Percentiles rank a stretch among this genome's conserved stretches.
phyloP scores from a whole-genome alignment of 2,329 filamentous ascomycete genomes.

The Curvularia spicifera region DNA sequence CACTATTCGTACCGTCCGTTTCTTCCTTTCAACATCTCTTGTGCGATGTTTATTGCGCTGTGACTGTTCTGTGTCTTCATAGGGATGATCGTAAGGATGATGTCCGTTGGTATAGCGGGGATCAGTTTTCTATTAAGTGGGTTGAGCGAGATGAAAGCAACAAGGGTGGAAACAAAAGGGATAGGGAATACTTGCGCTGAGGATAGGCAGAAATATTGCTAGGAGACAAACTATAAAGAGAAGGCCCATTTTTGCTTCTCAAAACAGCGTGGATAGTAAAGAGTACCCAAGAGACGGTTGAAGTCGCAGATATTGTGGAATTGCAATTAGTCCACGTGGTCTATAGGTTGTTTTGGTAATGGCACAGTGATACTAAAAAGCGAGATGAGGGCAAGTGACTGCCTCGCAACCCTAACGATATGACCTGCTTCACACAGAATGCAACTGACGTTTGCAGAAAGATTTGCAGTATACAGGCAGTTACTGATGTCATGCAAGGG shows the following conservation, averaged over 20 bases:
- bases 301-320: not conserved
- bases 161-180: not conserved
- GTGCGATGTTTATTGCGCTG: not conserved
- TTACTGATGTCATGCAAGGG: not conserved
- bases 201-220: conserved; percentile 33
- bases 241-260: conserved; percentile 16
- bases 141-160: conserved; percentile 12
- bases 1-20: conserved; percentile 18
- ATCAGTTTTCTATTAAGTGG: conserved; percentile 18
- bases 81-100: conserved; percentile 16
- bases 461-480: not conserved
- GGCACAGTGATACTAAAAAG: not conserved
- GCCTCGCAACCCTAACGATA: not conserved
- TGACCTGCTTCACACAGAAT: not conserved
- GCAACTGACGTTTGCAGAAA: not conserved
- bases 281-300: not conserved
- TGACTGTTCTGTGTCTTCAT: conserved; percentile 4
- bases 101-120: conserved; percentile 18
- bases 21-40: not conserved
- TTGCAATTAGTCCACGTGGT: not conserved
- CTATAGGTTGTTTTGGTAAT: not conserved
- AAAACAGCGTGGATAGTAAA: not conserved
- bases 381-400: not conserved
- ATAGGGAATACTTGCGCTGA: conserved; percentile 21
- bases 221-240: conserved; percentile 29